phyloP scores from a whole-genome alignment of 495 filamentous ascomycete genomes.

The Pseudoneurospora amorphoporcata region DNA sequence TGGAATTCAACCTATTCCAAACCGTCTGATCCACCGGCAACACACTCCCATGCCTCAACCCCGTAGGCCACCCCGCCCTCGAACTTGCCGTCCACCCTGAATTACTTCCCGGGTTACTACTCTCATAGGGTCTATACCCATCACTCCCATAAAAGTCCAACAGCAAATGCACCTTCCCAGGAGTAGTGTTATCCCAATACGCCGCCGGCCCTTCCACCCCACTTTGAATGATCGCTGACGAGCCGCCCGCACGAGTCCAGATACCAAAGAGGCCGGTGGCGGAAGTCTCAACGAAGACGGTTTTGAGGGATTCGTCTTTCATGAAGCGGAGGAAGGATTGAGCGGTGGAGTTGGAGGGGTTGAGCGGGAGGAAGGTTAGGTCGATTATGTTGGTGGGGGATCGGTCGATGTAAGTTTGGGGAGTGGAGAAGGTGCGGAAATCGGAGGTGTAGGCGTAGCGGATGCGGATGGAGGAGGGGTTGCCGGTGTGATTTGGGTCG shows the following conservation, averaged over 20 bases:
- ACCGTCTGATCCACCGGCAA: conserved; percentile 32
- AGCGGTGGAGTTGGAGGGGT: neutral
- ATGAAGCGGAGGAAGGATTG: conserved; percentile 38
- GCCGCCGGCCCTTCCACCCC: conserved; percentile 40
- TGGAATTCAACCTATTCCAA: conserved; percentile 27
- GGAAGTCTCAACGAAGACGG: conserved; percentile 38
- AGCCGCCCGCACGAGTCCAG: conserved; percentile 39
- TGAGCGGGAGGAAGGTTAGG: conserved; percentile 30
- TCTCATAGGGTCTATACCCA: conserved; percentile 41
- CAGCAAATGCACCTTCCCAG: conserved; percentile 34
- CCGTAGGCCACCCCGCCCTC: conserved; percentile 29
- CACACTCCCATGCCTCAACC: conserved; percentile 41
- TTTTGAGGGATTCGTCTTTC: conserved; percentile 43
- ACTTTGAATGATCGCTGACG: conserved; percentile 28
- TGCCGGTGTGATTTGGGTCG: conserved; percentile 28
- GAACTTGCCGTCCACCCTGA: conserved; percentile 33
- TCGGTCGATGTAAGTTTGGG: conserved; percentile 35
- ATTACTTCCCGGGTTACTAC: conserved; percentile 28
- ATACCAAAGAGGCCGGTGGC: conserved; percentile 38
- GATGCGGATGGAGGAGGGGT: conserved; percentile 30
- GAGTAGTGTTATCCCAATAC: conserved; percentile 34
- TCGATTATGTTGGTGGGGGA: conserved; percentile 36
- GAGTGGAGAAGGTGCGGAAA: conserved; percentile 31
- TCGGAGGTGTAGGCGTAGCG: conserved; percentile 36
- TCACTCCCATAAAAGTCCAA: conserved; percentile 42